These are phyloP conservation scores for Phalaenopsis aphrodite DNA, from an alignment of 106 monocot species.

Conservation along the genomic window DNA sequence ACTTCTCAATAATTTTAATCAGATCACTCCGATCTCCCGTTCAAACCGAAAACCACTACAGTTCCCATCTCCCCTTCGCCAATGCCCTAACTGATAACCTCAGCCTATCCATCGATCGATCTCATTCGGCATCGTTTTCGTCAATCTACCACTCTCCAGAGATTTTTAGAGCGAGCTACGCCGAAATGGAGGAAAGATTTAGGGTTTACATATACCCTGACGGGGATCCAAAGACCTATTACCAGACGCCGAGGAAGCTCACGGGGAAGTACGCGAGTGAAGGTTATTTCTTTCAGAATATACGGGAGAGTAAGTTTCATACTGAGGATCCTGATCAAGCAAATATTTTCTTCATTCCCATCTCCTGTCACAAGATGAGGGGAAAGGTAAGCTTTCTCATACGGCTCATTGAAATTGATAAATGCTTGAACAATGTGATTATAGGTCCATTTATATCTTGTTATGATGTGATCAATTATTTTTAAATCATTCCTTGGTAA, in stretches of 20 bases:
- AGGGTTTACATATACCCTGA: slow-evolving; percentile 91
- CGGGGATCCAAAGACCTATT: slow-evolving; percentile 81
- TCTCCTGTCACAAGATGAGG: slow-evolving; percentile 93
- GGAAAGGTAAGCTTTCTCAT: slow-evolving; percentile 51
- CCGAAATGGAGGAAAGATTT: slow-evolving; percentile 67
- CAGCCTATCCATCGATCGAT: not conserved
- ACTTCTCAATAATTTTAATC: slow-evolving; percentile 59
- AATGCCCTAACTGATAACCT: not conserved
- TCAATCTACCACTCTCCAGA: slow-evolving; percentile 71
- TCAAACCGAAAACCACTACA: slow-evolving; percentile 4
- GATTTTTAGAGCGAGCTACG: slow-evolving; percentile 46
- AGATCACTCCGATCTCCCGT: slow-evolving; percentile 43
- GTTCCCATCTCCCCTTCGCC: slow-evolving; percentile 5
- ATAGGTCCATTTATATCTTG: not conserved
- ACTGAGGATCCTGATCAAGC: slow-evolving; percentile 82
- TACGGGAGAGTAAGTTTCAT: slow-evolving; percentile 66
- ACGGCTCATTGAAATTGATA: not conserved
- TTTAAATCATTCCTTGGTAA: not conserved
- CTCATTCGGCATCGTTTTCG: slow-evolving; percentile 6
- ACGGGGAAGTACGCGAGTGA: slow-evolving; percentile 97
- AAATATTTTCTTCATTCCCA: slow-evolving; percentile 87
- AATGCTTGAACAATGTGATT: not conserved
- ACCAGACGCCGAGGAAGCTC: slow-evolving; percentile 90
- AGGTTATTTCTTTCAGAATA: slow-evolving; percentile 98
- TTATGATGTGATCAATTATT: not conserved